Evolutionary conservation across 352 stramenopile genomes (phyloP).

Genomic region (Pythium phragmitis): DNA sequence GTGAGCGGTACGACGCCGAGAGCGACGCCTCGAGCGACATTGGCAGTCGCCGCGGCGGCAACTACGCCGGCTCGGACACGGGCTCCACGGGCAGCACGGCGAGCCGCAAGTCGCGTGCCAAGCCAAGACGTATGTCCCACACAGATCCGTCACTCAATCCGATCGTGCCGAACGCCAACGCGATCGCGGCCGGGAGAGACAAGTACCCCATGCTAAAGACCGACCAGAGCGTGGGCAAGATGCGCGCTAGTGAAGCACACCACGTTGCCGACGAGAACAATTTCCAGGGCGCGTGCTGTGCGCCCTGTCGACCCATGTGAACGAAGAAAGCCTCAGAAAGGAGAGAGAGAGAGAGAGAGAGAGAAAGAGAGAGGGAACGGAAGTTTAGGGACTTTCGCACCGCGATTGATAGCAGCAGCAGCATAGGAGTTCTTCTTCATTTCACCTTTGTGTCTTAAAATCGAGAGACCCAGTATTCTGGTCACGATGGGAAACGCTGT

Average conservation of each 20-base stretch:
- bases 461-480: too few relatives aligned
- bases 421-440: too few relatives aligned
- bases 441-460: too few relatives aligned
- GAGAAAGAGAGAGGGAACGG: too few relatives aligned
- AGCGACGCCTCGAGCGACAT: slow-evolving; percentile 84
- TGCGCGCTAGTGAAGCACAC: slow-evolving; percentile 19
- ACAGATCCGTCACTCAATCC: slow-evolving; percentile 59
- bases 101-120: slow-evolving; percentile 32
- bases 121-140: slow-evolving; percentile 42
- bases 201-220: slow-evolving; percentile 78
- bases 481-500: too few relatives aligned
- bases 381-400: too few relatives aligned
- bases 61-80: slow-evolving; percentile 61
- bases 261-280: slow-evolving; percentile 29
- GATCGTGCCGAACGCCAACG: slow-evolving; percentile 70
- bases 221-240: slow-evolving; percentile 57
- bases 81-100: slow-evolving; percentile 47
- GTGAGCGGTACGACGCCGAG: slow-evolving; percentile 78
- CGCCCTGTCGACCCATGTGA: slow-evolving; percentile 64
- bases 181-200: slow-evolving; percentile 45
- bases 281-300: slow-evolving; percentile 54
- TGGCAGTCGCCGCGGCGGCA: slow-evolving; percentile 39
- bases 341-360: too few relatives aligned
- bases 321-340: background rate
- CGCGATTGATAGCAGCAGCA: too few relatives aligned